Evolutionary conservation across 2,329 filamentous ascomycete genomes (phyloP), one percentile per base, ranked within the genome.

Genomic region (Ophiostoma ulmi): DNA sequence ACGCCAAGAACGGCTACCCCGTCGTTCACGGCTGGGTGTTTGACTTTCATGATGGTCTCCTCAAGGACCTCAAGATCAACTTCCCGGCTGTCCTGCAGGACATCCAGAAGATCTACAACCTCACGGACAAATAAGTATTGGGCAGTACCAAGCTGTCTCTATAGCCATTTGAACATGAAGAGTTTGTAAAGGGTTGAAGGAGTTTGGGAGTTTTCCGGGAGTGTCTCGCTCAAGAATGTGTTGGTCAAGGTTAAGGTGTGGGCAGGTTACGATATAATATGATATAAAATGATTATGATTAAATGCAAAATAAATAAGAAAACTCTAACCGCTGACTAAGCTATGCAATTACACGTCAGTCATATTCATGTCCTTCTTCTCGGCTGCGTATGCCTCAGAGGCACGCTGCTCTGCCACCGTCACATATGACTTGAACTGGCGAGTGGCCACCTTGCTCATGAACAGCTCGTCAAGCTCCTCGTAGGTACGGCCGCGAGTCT

Each of bases 21-120:
- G 84, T 91, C 73, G 89, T 92, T 69, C 89, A 91, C 80, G 90
- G 88, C 48, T 91, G 89, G 89, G 89, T 91, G 64, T 92, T 92
- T 81, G 87, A 85, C 73, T 88, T 91, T 75, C 80, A 86, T 69
- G 87, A 91, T 75, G 90, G 90, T 11, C 79, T 90, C 75, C 81
- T 92, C 72, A 86, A 85, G 78, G 86, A 89, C 75, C 78, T 88
- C 58, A 80, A 88, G 74, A 79, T 89, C 70, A 82, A 88, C 73
- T 86, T 86, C 71, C 81, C 85, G 77, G 78, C 79, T 14, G 81
- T 83, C 75, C 77, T 88, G 55, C 77, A 79, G 72, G 80, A 81
- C 70, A 85, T 87, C 69, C 83, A 87, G 80, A 87, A 87, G 83
- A 87, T 88, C 73, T 88, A 88, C 77, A 83, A 74, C 31, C 58